Evolutionary conservation across 164 flowering plant species (phyloP).

Genomic region (Buxus sempervirens): DNA sequence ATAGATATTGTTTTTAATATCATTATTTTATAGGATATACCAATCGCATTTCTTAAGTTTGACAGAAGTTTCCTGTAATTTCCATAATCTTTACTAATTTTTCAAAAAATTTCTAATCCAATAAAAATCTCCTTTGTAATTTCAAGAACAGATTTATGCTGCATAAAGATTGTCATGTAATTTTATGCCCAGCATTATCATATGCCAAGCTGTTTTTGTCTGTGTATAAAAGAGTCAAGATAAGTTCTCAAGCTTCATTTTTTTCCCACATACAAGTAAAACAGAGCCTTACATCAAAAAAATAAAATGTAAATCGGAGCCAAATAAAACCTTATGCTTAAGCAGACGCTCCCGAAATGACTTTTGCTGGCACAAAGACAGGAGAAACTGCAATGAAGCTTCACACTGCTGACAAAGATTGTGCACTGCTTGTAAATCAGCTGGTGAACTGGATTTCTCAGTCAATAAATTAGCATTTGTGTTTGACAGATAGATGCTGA

Average conservation of each 20-base stretch:
- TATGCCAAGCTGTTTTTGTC: not conserved
- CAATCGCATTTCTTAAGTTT: too few species aligned
- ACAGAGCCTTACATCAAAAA: too few species aligned
- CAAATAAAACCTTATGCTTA: constrained; percentile 63
- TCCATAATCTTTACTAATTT: too few species aligned
- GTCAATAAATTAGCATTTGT: constrained; percentile 24
- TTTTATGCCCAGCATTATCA: not conserved
- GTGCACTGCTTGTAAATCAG: constrained; percentile 40
- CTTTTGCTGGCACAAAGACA: constrained; percentile 77
- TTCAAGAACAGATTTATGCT: not conserved
- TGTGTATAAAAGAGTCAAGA: not conserved
- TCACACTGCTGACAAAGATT: constrained; percentile 83
- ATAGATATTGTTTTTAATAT: too few species aligned
- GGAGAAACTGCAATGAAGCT: constrained; percentile 84
- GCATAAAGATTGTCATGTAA: not conserved
- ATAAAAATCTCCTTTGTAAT: too few species aligned
- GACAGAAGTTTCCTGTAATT: too few species aligned
- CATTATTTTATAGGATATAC: too few species aligned
- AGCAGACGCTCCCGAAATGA: constrained; percentile 78
- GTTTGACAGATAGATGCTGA: constrained; percentile 48
- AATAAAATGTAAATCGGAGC: constrained; percentile 2
- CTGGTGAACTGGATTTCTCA: constrained; percentile 22
- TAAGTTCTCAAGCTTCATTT: not conserved
- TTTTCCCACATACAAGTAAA: not conserved
- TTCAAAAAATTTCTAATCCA: too few species aligned